phyloP scores from a whole-genome alignment of 2,329 filamentous ascomycete genomes.

The Taxawa tesnikishii region DNA sequence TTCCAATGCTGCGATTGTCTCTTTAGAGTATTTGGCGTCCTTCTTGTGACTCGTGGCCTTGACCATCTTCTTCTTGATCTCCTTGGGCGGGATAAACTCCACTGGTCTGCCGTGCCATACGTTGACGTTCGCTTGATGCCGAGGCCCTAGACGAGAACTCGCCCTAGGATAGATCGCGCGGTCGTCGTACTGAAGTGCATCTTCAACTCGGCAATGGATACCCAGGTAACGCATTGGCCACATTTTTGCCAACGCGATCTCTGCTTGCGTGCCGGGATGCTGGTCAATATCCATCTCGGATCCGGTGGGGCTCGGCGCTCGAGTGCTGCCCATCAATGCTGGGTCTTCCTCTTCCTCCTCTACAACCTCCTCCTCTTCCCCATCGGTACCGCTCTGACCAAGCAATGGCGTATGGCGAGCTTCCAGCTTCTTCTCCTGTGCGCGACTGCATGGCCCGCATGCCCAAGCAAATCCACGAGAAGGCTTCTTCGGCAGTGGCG shows the following conservation, averaged over 20 bases:
- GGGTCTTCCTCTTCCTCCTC: conserved; percentile 58
- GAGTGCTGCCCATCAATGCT: conserved; percentile 47
- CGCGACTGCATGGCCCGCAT: conserved; percentile 87
- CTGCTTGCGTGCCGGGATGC: conserved; percentile 61
- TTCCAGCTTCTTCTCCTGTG: conserved; percentile 87
- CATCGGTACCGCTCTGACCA: conserved; percentile 39
- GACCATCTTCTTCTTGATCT: conserved; percentile 66
- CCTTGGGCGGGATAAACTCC: conserved; percentile 78
- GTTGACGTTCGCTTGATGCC: conserved; percentile 77
- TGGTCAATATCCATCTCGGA: conserved; percentile 43
- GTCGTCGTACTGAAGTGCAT: conserved; percentile 93
- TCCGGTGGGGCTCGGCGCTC: conserved; percentile 35
- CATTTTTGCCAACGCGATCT: conserved; percentile 82
- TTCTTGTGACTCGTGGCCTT: conserved; percentile 56
- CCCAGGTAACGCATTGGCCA: conserved; percentile 96
- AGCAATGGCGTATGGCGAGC: conserved; percentile 73
- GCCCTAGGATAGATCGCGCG: conserved; percentile 86
- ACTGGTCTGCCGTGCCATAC: conserved; percentile 80
- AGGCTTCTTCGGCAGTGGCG: conserved; percentile 86
- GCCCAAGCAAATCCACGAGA: conserved; percentile 97
- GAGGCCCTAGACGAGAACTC: conserved; percentile 79
- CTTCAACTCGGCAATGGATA: conserved; percentile 88
- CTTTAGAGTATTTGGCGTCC: conserved; percentile 65
- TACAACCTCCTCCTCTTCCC: conserved; percentile 51
- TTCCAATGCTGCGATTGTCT: conserved; percentile 66